These are phyloP conservation scores for Plantago elongata DNA, from an alignment of 257 asterid species.

Conservation along the genomic window DNA sequence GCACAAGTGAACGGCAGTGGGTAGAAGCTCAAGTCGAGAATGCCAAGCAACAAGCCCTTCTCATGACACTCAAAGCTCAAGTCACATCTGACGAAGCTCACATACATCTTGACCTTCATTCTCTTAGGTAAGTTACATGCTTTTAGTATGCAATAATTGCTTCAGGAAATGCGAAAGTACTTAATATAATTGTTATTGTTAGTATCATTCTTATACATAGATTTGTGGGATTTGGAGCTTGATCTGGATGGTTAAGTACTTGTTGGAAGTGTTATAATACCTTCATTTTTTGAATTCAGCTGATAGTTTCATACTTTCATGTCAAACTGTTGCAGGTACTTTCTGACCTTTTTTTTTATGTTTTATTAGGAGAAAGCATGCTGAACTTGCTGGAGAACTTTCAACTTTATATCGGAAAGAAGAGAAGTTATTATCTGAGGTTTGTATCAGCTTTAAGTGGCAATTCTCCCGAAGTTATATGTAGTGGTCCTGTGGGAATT, in stretches of 20 bases:
- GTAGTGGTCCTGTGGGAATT: background rate
- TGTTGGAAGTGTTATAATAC: conserved; percentile 12
- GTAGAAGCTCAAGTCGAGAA: conserved; percentile 99
- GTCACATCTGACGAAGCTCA: conserved; percentile 99
- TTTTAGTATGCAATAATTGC: conserved; percentile 4
- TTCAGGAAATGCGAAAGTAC: conserved; percentile 17
- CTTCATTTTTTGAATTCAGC: background rate
- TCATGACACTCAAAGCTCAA: conserved; percentile 84
- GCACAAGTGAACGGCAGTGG: conserved; percentile 97
- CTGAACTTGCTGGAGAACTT: conserved; percentile 90
- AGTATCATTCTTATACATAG: background rate
- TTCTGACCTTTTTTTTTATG: conserved; percentile 13
- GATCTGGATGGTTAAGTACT: conserved; percentile 6
- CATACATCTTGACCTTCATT: conserved; percentile 96
- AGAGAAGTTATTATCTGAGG: conserved; percentile 91
- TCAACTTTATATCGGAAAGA: conserved; percentile 77
- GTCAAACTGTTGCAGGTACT: background rate
- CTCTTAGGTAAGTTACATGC: conserved; percentile 57
- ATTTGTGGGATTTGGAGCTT: conserved; percentile 4
- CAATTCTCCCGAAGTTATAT: conserved; percentile 9
- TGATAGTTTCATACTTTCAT: background rate
- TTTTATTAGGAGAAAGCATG: conserved; percentile 88
- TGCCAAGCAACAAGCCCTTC: conserved; percentile 92
- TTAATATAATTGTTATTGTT: conserved; percentile 1
- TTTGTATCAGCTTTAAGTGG: conserved; percentile 28